These are phyloP conservation scores for Paratrimastix pyriformis DNA, from an alignment of 78 protist genomes.

Conservation along the genomic window DNA sequence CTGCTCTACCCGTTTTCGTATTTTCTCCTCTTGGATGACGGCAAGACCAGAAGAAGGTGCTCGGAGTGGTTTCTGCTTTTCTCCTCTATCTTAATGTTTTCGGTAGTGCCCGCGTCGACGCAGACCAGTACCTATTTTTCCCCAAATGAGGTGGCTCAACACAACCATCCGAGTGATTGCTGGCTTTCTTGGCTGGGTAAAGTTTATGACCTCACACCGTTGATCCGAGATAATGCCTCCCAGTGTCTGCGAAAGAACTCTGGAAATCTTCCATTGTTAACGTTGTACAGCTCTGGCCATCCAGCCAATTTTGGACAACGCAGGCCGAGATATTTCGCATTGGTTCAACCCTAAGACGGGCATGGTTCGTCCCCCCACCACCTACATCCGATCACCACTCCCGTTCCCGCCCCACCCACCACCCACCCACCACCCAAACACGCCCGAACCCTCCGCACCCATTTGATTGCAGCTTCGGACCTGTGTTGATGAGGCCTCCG, in stretches of 20 bases:
- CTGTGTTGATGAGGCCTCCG: background rate
- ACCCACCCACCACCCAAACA: too few species aligned
- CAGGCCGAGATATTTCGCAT: constrained; percentile 58
- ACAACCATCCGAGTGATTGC: constrained; percentile 14
- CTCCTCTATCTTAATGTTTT: too few species aligned
- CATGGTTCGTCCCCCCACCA: background rate
- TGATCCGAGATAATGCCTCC: constrained; percentile 24
- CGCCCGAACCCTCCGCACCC: background rate
- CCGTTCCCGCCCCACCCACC: too few species aligned
- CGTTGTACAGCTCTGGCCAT: background rate
- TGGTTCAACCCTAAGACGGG: constrained; percentile 47
- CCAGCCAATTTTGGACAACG: background rate
- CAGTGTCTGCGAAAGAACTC: too few species aligned
- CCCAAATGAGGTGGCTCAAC: constrained; percentile 33
- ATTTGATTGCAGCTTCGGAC: background rate
- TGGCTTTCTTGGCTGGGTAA: constrained; percentile 47
- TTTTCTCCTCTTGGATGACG: too few species aligned
- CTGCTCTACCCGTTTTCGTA: too few species aligned
- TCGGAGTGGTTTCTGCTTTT: too few species aligned
- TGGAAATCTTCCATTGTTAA: background rate
- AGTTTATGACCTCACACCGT: constrained; percentile 37
- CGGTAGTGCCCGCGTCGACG: too few species aligned
- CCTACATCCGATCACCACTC: too few species aligned
- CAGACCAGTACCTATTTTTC: too few species aligned
- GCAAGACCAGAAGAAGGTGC: too few species aligned